Conservation (phyloP, 176 grass and related monocot genomes). For the Phyllostachys edulis region DNA sequence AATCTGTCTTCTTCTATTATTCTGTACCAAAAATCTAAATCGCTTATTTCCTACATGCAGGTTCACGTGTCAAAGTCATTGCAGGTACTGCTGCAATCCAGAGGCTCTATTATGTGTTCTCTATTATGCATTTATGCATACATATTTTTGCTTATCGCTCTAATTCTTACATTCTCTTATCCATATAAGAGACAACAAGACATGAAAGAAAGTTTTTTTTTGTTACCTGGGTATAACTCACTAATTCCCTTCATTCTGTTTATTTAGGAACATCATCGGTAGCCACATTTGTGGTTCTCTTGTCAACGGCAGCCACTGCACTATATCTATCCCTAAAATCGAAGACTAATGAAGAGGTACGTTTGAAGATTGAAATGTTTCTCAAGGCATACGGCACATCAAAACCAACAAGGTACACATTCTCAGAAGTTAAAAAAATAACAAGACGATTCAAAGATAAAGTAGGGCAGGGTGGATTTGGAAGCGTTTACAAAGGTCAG, state of each 20-base stretch:
- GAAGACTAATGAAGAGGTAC: background rate
- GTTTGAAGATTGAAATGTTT: background rate
- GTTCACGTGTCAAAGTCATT: conserved; percentile 21
- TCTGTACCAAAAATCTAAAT: background rate
- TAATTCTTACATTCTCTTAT: background rate
- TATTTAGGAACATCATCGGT: background rate
- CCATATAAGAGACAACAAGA: background rate
- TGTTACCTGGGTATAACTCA: background rate
- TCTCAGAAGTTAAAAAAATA: too few species aligned
- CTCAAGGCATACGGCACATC: background rate
- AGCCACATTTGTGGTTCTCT: background rate
- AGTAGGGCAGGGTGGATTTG: background rate
- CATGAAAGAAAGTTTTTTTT: background rate
- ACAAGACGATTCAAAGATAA: too few species aligned
- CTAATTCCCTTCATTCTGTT: background rate
- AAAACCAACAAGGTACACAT: too few species aligned
- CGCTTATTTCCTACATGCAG: conserved; percentile 1
- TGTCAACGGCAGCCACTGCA: background rate
- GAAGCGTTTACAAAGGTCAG: background rate
- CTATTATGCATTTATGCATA: background rate
- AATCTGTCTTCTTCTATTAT: background rate
- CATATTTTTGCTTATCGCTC: background rate
- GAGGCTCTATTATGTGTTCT: background rate
- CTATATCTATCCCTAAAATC: background rate
- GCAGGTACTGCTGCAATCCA: background rate